Evolutionary conservation across 192 early-diverging fungal genomes (phyloP).

Genomic region (Pilaira anomala): DNA sequence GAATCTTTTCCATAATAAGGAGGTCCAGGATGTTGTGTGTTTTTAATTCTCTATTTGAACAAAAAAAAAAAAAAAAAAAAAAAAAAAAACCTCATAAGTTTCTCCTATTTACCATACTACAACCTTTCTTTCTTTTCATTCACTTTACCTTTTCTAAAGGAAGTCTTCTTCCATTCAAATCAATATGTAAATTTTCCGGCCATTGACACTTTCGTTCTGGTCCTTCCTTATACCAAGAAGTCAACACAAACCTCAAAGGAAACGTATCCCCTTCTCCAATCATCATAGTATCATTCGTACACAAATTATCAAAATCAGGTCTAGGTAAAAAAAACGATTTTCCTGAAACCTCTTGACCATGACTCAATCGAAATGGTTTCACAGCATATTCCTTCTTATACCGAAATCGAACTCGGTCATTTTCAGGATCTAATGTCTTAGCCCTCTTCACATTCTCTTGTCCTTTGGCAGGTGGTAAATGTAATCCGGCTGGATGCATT

Average conservation of each 20-base stretch:
- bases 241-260: not conserved
- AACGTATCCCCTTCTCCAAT: not conserved
- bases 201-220: constrained; percentile 10
- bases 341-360: not conserved
- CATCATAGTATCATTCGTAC: not conserved
- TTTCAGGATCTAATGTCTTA: not conserved
- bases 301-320: not conserved
- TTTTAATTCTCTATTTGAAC: not conserved
- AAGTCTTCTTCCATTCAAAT: not conserved
- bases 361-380: constrained; percentile 4
- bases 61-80: too few relatives aligned
- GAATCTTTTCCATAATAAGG: constrained; percentile 12
- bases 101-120: too few relatives aligned
- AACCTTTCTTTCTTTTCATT: too few relatives aligned
- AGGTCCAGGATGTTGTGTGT: too few relatives aligned
- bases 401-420: not conserved
- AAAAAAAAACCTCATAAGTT: too few relatives aligned
- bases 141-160: constrained; percentile 13
- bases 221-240: not conserved
- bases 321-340: not conserved
- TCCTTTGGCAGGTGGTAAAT: not conserved
- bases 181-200: constrained; percentile 1
- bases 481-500: not conserved
- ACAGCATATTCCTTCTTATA: not conserved
- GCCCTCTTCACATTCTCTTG: not conserved